Conservation (phyloP, 2,329 filamentous ascomycete species). For the Aureobasidium sp. region DNA sequence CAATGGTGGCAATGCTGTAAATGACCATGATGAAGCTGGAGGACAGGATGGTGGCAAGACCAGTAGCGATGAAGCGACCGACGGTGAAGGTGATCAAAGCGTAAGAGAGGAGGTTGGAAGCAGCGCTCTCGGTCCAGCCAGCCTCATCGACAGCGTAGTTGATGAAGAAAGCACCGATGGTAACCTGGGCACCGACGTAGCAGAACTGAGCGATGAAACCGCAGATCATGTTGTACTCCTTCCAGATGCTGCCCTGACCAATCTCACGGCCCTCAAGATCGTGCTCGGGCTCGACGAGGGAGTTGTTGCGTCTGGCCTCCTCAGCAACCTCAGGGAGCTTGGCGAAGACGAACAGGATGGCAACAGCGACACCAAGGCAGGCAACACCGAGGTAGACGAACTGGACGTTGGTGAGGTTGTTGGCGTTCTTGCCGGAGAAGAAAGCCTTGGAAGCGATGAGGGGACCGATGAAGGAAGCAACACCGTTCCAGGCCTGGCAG, state of each 20-base stretch:
- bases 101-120: slow-evolving; percentile 33
- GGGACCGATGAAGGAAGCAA: slow-evolving; percentile 35
- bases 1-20: slow-evolving; percentile 29
- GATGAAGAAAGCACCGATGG: slow-evolving; percentile 33
- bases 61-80: slow-evolving; percentile 34
- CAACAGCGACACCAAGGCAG: slow-evolving; percentile 30
- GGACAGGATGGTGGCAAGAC: slow-evolving; percentile 29
- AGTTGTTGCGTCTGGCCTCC: slow-evolving; percentile 22
- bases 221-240: slow-evolving; percentile 36
- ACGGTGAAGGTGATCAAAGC: slow-evolving; percentile 34
- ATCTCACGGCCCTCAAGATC: slow-evolving; percentile 28
- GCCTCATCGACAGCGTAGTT: slow-evolving; percentile 34
- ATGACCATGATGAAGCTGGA: slow-evolving; percentile 32
- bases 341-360: slow-evolving; percentile 31
- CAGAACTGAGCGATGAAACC: slow-evolving; percentile 32
- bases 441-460: slow-evolving; percentile 34
- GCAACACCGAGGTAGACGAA: slow-evolving; percentile 35
- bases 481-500: slow-evolving; percentile 34
- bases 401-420: slow-evolving; percentile 31
- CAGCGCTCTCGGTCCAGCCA: slow-evolving; percentile 24
- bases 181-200: slow-evolving; percentile 34
- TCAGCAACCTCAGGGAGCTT: slow-evolving; percentile 32
- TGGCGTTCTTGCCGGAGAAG: slow-evolving; percentile 28
- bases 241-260: slow-evolving; percentile 29
- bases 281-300: slow-evolving; percentile 25